Evolutionary conservation across 257 asterid species (phyloP).

Genomic region (Solanum sejunctum): DNA sequence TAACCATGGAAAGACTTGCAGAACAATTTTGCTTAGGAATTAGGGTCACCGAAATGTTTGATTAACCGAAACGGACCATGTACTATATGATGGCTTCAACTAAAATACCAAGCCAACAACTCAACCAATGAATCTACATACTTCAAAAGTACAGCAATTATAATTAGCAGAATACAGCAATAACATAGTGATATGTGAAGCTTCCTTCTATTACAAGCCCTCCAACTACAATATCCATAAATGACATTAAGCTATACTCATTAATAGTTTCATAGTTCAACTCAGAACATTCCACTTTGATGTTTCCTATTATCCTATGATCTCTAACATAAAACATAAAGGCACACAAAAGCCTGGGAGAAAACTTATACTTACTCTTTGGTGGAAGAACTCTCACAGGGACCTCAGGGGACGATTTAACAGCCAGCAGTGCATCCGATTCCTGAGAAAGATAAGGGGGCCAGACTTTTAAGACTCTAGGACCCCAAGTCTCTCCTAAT

Average conservation of each 20-base stretch:
- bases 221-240: background rate
- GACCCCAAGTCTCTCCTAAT: slow-evolving; percentile 83
- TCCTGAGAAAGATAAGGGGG: slow-evolving; percentile 84
- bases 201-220: background rate
- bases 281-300: background rate
- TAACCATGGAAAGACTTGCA: background rate
- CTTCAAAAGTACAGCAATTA: background rate
- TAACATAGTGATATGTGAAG: background rate
- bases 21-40: background rate
- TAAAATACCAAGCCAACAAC: background rate
- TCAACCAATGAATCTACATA: background rate
- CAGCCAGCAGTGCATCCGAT: slow-evolving; percentile 41
- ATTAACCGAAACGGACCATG: background rate
- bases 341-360: background rate
- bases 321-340: background rate
- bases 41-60: background rate
- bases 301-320: background rate
- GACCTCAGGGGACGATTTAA: slow-evolving; percentile 34
- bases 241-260: background rate
- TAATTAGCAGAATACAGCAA: background rate
- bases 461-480: slow-evolving; percentile 78
- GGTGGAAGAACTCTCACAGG: slow-evolving; percentile 68
- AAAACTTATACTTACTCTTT: slow-evolving; percentile 52
- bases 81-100: background rate
- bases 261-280: background rate